Evolutionary conservation across 2,329 filamentous ascomycete genomes (phyloP).

Genomic region (Tolypocladium ovalisporum): DNA sequence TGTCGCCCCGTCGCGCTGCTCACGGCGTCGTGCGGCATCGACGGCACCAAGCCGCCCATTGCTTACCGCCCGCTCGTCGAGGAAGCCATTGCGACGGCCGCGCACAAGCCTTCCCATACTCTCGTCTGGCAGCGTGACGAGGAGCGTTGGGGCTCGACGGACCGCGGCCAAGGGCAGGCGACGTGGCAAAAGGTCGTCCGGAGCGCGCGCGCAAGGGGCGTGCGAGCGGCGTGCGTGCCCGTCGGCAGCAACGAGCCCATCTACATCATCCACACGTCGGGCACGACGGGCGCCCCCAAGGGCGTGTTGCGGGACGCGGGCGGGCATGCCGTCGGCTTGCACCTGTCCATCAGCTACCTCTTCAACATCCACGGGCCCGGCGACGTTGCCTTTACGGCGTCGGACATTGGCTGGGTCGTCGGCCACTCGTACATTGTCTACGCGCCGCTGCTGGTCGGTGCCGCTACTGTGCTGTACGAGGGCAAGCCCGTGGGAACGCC

Average conservation of each 20-base stretch:
- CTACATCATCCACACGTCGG: constrained; percentile 87
- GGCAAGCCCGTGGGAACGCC: constrained; percentile 91
- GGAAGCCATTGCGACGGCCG: constrained; percentile 56
- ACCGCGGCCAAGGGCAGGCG: constrained; percentile 56
- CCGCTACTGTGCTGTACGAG: constrained; percentile 80
- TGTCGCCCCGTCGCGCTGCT: constrained; percentile 66
- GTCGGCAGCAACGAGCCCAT: constrained; percentile 67
- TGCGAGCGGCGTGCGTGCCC: constrained; percentile 65
- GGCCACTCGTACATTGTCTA: constrained; percentile 76
- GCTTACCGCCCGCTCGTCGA: constrained; percentile 69
- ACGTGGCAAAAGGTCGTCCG: constrained; percentile 71
- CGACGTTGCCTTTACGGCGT: constrained; percentile 63
- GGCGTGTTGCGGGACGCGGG: constrained; percentile 74
- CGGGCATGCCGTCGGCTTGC: constrained; percentile 76
- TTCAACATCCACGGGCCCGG: constrained; percentile 76
- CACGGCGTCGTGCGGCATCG: constrained; percentile 86
- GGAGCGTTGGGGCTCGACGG: constrained; percentile 60
- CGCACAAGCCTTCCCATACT: constrained; percentile 60
- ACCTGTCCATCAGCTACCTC: constrained; percentile 71
- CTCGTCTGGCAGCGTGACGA: constrained; percentile 80
- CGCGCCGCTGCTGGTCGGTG: constrained; percentile 73
- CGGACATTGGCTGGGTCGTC: constrained; percentile 78
- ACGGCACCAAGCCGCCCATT: constrained; percentile 69
- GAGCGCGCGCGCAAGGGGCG: constrained; percentile 54
- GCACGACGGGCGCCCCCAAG: constrained; percentile 74